Base-by-base conservation (phyloP, 2,329 filamentous ascomycete species). In the Coniochaeta pulveracea region DNA sequence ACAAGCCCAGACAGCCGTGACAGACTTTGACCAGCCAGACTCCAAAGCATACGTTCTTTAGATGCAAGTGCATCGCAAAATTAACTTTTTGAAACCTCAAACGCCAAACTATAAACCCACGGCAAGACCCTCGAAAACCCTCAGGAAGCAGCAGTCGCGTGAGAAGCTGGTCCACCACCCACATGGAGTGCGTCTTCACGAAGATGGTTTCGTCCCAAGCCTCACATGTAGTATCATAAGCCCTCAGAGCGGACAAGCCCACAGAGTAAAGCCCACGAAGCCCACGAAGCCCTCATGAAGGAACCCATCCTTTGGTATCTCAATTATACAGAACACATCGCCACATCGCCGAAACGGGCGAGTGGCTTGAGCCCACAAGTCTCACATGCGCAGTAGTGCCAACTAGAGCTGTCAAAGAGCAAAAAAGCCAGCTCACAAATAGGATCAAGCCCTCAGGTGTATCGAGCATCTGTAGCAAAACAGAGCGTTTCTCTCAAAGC, bases 401-500 rank as follows among this genome's bases (percentile, higher is more conserved):
- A 35, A 33, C 36, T 21, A 23, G 39, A 45, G 49, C 47, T 47
- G 48, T 46, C 47, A 48, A 50, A 48, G 47, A 52, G 50, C 49
- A 38, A 47, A 34, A 41, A 38, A n/a, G 38, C 39, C 40, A 53
- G 46, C 51, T 46, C 50, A 50, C 47, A 43, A 44, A 43, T 41
- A 48, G 43, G 43, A 47, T 46, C 44, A 62, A 65, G 63, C 67
- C 68, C 66, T 61, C 66, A 68, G 66, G 65, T 70, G 56, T 60
- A 66, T 66, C 61, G 57, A 50, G 57, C 58, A 57, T 58, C 56
- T 56, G 40, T 39, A 34, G 42, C 15, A 47, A 36, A 56, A n/a
- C n/a, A n/a, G n/a, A 61, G 58, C 55, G 58, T 53, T 55, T 54
- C 62, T 62, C 60, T 63, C 64, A 66, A 68, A 69, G 63, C 64